These are phyloP conservation scores for Eucalyptus pauciflora DNA, from an alignment of 345 rosid species.

Conservation along the genomic window DNA sequence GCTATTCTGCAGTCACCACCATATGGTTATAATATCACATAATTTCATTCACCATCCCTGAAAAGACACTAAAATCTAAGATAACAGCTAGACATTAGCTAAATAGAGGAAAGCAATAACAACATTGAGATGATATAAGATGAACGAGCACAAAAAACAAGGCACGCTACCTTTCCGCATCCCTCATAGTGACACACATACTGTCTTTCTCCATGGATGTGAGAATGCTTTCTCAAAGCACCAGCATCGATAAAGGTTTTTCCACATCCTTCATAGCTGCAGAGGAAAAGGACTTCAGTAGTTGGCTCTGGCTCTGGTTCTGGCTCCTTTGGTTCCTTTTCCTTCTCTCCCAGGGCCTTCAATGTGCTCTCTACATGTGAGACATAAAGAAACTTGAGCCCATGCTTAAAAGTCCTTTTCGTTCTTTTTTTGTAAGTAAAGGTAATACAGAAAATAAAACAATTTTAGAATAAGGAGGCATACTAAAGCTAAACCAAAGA, in stretches of 20 bases:
- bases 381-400: neutral
- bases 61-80: neutral
- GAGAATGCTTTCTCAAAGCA: slow-evolving; percentile 93
- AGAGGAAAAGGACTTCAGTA: slow-evolving; percentile 88
- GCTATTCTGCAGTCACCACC: neutral
- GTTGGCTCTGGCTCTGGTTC: slow-evolving; percentile 96
- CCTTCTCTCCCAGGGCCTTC: slow-evolving; percentile 59
- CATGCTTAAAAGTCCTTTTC: neutral
- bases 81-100: neutral
- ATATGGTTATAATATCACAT: neutral
- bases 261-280: slow-evolving; percentile 94
- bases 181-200: slow-evolving; percentile 69
- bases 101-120: neutral
- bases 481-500: neutral
- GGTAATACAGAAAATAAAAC: neutral
- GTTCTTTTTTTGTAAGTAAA: neutral
- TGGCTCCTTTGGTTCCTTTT: slow-evolving; percentile 51
- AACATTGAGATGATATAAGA: neutral
- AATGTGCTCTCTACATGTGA: slow-evolving; percentile 40
- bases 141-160: neutral
- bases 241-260: slow-evolving; percentile 93
- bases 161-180: slow-evolving; percentile 69
- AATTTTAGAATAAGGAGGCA: neutral
- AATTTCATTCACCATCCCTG: neutral
- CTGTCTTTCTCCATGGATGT: slow-evolving; percentile 92